Evolutionary conservation across 129 eudicot genomes (phyloP), one percentile per base, ranked within the genome.

Genomic region (Sambucus nigra): DNA sequence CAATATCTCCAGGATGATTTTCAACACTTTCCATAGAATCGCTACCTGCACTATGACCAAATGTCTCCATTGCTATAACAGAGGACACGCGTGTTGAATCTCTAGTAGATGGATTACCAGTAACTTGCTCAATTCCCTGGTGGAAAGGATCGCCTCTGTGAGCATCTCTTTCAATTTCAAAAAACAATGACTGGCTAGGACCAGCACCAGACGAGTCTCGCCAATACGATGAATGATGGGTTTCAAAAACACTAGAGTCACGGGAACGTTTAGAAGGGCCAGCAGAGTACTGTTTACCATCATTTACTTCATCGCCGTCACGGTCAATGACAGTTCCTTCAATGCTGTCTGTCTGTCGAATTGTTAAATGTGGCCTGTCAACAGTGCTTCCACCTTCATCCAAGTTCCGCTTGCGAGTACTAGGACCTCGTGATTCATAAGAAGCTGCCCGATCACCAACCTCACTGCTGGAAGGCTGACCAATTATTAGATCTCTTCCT

Each of bases 11-110:
- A 7, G 97, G 97, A 60, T 56, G 73, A 67, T 88, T 88, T 39
- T 88, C 97, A 44, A 88, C 97, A 63, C 97, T 88, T 60, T 88
- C 95, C 92, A 84, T 80, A 42, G 97, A 88, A 67, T 88, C 93
- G 53, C 71, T 66, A 45, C 75, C 84, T 14, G 71, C 75, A 41
- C 69, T 60, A 31, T 78, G 82, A 67, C 72, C 60, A 15, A 72
- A 7, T 19, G 82, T 88, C 57, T 88, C 97, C 95, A 88, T 73
- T 25, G 97, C 97, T 65, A 88, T 76, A 58, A 88, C 94, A 24
- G 97, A 88, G 27, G 94, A 88, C 16, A 71, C 97, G 26, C 69
- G 95, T 22, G 94, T 53, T n/a, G 95, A 88, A 65, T 73, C 94
- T 66, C 79, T 59, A 45, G 87, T 60, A 16, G 80, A 61, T 53